Evolutionary conservation across 441 rosid genomes (phyloP), one percentile per base, ranked within the genome.

Genomic region (Erysimum cheiri): DNA sequence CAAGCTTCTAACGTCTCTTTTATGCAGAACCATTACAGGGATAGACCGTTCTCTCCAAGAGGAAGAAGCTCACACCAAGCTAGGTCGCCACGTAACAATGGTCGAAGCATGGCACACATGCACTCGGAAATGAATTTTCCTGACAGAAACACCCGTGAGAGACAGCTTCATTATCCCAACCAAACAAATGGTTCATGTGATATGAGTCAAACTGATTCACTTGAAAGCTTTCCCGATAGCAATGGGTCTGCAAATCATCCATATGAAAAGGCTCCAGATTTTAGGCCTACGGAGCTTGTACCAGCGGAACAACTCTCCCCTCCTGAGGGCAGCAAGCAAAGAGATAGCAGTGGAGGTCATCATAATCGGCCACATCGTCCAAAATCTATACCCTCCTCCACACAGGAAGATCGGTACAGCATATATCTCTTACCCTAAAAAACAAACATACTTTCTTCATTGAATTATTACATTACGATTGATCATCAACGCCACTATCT

Each of bases 21-120:
- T 63, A 67, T 84, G 88, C 96, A 92, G 96, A 86, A 77, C 77
- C 88, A 86, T 81, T 92, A 88, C 84, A 81, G 81, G 75, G 88
- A 86, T 47, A 81, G 86, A 76, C 73, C 83, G 29, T 69, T 47
- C 66, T 54, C 72, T 15, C 58, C 77, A 35, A 81, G 87, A 76
- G 87, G 84, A 71, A 83, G 87, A 79, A 78, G 60, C 76, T 85
- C 80, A 69, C 80, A 75, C 58, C 70, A 80, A 46, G 58, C 65
- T 15, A 85, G 87, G 77, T 86, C 96, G 60, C 91, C 87, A 29
- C 84, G 85, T 39, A 73, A 70, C 74, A 88, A 79, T 71, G 88
- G 87, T 52, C 85, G 77, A 62, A 44, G 24, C 49, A 43, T 72
- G 75, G 41, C 73, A 53, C 70, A 78, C 17, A 64, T 75, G 35